Evolutionary conservation across 345 rosid species (phyloP), one percentile per base, ranked within the genome.

Genomic region (Laguncularia racemosa): DNA sequence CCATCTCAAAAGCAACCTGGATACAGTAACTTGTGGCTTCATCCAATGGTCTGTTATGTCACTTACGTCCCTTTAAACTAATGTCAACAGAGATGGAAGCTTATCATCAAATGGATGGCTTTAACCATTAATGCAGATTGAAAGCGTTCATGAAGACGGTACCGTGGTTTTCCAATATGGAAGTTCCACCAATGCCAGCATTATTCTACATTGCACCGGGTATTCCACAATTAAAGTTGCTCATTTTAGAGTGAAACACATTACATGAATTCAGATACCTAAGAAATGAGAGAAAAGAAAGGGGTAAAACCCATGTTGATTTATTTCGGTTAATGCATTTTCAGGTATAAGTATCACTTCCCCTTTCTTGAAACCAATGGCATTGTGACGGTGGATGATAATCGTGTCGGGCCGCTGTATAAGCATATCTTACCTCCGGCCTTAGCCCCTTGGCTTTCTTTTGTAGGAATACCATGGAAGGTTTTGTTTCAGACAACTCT

Each of bases 321-420:
- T 19, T 46, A 12, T 43, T 28, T 28, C 17, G 61, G 28, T 14
- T 43, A 20, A 33, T 48, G 48, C 57, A 61, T 20, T 20, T 33
- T 3, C 60, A 91, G 97, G 84, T 91, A 84, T 80, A 86, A 83
- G 71, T 89, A 89, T 72, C 82, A 80, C 70, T 85, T 85, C 62
- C 95, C 98, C 18, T 91, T 91, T 73, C 90, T 91, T n/a, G 88
- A 84, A 56, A 85, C 92, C 54, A 67, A 65, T 23, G 91, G 88
- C 60, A 64, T 52, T 66, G 84, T 89, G 67, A 75, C 73, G 0
- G 77, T 86, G 58, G 95, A 89, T 52, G 93, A 86, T 55, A 89
- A 84, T 57, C 73, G 91, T 52, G 88, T 89, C 0, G 93, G 83
- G 0, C 95, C 98, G 47, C 58, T 89, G 19, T 92, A 89, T 73